Percentiles rank a stretch among this genome's conserved stretches.
Evolutionary conservation across 345 rosid species (phyloP).

Genomic region (Cardiospermum halicacabum): DNA sequence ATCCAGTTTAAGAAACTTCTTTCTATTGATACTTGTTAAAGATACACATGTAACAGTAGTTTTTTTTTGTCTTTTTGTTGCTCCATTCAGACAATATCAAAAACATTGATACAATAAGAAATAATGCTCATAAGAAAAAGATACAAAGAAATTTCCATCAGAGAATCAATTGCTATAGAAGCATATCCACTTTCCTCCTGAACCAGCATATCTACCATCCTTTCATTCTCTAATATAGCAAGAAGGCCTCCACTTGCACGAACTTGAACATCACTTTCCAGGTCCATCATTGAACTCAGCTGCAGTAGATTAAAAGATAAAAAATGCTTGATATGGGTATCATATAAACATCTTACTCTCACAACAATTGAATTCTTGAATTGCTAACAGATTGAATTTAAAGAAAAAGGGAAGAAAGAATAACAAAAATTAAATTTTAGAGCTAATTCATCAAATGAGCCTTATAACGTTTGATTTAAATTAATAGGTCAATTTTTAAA

Average conservation of each 20-base stretch:
- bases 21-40: conserved; percentile 48
- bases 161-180: conserved; percentile 74
- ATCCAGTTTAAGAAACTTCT: conserved; percentile 89
- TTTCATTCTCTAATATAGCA: conserved; percentile 91
- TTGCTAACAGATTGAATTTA: not conserved
- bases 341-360: not conserved
- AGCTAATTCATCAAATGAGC: too few species aligned
- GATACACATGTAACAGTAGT: conserved; percentile 22
- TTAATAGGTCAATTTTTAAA: too few species aligned
- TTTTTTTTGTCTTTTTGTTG: conserved; percentile 4
- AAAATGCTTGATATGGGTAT: conserved; percentile 8
- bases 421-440: not conserved
- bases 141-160: conserved; percentile 80
- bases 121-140: conserved; percentile 24
- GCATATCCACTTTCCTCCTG: conserved; percentile 70
- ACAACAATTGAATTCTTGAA: not conserved
- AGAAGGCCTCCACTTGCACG: conserved; percentile 97
- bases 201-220: conserved; percentile 76
- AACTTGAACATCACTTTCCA: conserved; percentile 84
- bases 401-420: not conserved
- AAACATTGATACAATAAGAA: conserved; percentile 2
- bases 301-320: conserved; percentile 29
- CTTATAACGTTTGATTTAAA: too few species aligned
- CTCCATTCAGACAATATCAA: not conserved
- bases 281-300: conserved; percentile 97